Evolutionary conservation across 495 filamentous ascomycete species (phyloP).

Genomic region (Aspergillus coremiiformis): DNA sequence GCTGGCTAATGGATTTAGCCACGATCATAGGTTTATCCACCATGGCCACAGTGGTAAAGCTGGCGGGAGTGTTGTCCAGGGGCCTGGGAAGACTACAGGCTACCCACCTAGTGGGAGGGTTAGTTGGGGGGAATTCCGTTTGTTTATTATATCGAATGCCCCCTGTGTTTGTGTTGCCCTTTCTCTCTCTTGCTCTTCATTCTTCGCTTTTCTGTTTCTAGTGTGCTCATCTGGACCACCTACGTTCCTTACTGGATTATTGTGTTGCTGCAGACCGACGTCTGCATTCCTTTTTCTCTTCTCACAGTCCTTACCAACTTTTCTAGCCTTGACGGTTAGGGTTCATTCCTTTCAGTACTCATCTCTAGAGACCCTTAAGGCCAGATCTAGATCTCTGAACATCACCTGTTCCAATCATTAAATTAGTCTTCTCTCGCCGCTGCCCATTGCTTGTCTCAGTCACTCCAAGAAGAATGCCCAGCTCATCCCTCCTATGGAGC

Average conservation of each 20-base stretch:
- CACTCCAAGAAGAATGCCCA: conserved; percentile 8
- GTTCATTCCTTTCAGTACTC: conserved; percentile 10
- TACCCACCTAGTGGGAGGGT: background rate
- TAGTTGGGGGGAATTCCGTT: background rate
- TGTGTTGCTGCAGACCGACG: conserved; percentile 15
- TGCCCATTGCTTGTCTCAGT: background rate
- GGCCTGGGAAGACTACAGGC: background rate
- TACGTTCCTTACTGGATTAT: conserved; percentile 16
- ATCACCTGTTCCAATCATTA: background rate
- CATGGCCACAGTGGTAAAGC: background rate
- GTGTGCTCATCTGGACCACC: background rate
- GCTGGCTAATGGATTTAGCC: background rate
- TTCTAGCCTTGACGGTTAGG: conserved; percentile 18
- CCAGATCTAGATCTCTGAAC: background rate
- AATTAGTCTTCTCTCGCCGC: background rate
- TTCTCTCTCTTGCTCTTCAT: conserved; percentile 2
- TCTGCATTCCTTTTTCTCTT: conserved; percentile 11
- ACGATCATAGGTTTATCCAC: background rate
- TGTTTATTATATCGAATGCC: conserved; percentile 2
- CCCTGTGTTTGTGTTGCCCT: background rate
- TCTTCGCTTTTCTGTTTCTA: conserved; percentile 6
- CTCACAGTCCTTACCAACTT: background rate
- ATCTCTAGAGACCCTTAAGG: conserved; percentile 8
- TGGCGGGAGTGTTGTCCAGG: background rate
- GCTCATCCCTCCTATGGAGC: conserved; percentile 12